Percentiles rank a stretch among this genome's conserved stretches.
These are phyloP conservation scores for Paecilomyces fulvus DNA, from an alignment of 2,329 filamentous ascomycete species.

Conservation along the genomic window DNA sequence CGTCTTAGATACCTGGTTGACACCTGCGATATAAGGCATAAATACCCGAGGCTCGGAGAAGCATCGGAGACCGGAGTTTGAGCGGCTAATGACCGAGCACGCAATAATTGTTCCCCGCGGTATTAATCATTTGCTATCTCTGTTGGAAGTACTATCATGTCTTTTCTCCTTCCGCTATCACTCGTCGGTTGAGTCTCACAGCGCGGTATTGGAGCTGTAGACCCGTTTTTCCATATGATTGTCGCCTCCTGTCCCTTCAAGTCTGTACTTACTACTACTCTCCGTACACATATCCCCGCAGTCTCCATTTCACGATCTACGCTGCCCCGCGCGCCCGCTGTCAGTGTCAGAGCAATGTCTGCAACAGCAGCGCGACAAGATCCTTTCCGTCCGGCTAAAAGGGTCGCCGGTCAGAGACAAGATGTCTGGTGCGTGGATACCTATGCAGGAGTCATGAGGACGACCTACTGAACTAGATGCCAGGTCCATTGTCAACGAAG, in stretches of 20 bases:
- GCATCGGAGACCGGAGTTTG: neutral
- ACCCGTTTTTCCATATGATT: neutral
- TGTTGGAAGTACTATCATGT: neutral
- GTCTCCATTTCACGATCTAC: neutral
- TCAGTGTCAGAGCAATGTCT: constrained; percentile 28
- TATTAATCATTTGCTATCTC: neutral
- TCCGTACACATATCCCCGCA: neutral
- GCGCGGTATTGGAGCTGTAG: neutral
- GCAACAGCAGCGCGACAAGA: constrained; percentile 28
- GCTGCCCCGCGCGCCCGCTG: neutral
- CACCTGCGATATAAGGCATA: neutral
- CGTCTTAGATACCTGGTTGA: neutral
- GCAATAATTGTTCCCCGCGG: neutral
- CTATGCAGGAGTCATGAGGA: neutral
- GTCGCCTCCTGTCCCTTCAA: neutral
- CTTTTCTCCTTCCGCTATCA: neutral
- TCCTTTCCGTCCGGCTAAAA: constrained; percentile 38
- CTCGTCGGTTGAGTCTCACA: neutral
- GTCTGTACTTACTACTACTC: neutral
- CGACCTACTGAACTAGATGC: neutral
- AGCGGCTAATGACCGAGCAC: neutral
- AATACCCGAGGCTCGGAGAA: neutral
- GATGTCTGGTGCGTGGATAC: constrained; percentile 38
- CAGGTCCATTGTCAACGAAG: constrained; percentile 61
- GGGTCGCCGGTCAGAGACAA: constrained; percentile 43